These are phyloP conservation scores for Conidiobolus incongruus DNA, from an alignment of 371 early-diverging fungal genomes.

Conservation along the genomic window DNA sequence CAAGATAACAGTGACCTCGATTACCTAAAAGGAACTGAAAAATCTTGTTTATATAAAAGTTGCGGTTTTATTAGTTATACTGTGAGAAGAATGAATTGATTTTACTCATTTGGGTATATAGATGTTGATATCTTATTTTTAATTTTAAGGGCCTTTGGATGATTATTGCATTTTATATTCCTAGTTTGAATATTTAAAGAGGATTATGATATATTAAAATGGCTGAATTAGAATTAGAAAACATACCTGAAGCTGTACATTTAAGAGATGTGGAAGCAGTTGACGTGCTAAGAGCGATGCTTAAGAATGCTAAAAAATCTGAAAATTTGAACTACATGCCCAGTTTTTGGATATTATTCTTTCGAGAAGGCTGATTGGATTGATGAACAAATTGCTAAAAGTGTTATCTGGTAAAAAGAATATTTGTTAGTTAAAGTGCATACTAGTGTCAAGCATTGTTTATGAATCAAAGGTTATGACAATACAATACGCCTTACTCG, in stretches of 20 bases:
- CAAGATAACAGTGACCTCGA: no score
- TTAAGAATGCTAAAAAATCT: neutral
- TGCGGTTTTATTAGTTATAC: no score
- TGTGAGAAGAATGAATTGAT: no score
- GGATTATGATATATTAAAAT: no score
- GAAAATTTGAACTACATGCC: constrained; percentile 4
- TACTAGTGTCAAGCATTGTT: constrained; percentile 4
- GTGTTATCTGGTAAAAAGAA: neutral
- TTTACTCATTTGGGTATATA: no score
- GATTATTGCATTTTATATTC: no score
- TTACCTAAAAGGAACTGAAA: no score
- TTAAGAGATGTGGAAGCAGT: neutral
- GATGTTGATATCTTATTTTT: no score
- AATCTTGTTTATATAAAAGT: no score
- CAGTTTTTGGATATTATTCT: constrained; percentile 1
- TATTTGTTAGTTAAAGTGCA: constrained; percentile 3
- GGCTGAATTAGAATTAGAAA: no score
- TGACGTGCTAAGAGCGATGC: neutral
- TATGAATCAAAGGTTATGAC: constrained; percentile 3
- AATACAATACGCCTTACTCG: neutral
- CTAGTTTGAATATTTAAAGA: no score
- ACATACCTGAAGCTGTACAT: neutral
- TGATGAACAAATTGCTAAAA: constrained; percentile 1
- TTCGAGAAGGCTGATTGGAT: neutral
- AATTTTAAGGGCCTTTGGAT: no score